phyloP scores from a whole-genome alignment of 192 early-diverging fungal genomes.

The Diversispora eburnea region DNA sequence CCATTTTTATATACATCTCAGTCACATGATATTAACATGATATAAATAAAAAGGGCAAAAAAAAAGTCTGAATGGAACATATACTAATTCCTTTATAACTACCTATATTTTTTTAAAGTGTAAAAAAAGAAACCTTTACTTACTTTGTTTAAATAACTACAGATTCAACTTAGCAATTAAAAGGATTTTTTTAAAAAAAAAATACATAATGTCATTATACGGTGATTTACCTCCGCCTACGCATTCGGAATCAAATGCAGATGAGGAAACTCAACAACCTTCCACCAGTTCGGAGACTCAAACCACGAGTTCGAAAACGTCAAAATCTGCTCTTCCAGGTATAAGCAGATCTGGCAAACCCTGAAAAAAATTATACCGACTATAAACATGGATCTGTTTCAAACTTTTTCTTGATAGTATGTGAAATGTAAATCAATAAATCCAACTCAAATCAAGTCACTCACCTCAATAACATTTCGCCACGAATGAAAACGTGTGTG shows the following conservation, averaged over 20 bases:
- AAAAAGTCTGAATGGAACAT: too few relatives aligned
- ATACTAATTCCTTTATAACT: too few relatives aligned
- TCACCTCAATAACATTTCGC: slow-evolving; percentile 23
- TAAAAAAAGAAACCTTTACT: too few relatives aligned
- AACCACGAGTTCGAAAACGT: slow-evolving; percentile 7
- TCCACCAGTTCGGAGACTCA: not conserved
- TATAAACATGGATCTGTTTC: slow-evolving; percentile 10
- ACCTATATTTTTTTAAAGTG: too few relatives aligned
- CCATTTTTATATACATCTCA: too few relatives aligned
- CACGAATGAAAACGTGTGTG: slow-evolving; percentile 8
- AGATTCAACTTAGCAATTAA: not conserved
- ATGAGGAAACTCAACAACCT: slow-evolving; percentile 21
- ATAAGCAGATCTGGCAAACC: slow-evolving; percentile 30
- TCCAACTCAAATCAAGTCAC: slow-evolving; percentile 12
- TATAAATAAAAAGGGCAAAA: too few relatives aligned
- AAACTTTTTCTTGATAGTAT: slow-evolving; percentile 9
- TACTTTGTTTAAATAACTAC: too few relatives aligned
- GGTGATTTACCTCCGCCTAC: slow-evolving; percentile 44
- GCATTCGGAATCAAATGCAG: slow-evolving; percentile 6
- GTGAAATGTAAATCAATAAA: not conserved
- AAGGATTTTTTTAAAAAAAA: not conserved
- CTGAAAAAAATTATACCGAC: slow-evolving; percentile 14
- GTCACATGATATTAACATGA: too few relatives aligned
- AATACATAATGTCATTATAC: slow-evolving; percentile 32
- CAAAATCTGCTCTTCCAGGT: slow-evolving; percentile 31